These are phyloP conservation scores for Protomyces inouyei DNA, from an alignment of 1,139 yeast species.

Conservation along the genomic window DNA sequence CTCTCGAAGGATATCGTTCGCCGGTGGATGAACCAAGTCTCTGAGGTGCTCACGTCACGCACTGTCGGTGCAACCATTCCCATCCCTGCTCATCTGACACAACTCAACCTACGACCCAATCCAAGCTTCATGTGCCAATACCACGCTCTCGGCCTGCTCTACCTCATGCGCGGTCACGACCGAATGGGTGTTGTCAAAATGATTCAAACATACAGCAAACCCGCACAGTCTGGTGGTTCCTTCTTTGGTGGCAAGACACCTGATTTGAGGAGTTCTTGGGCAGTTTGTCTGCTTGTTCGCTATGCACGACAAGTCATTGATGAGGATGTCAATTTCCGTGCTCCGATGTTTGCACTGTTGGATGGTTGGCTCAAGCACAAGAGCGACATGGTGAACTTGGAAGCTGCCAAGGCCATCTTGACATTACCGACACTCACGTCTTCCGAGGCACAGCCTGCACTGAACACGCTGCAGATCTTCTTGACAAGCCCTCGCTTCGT, in stretches of 20 bases:
- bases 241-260: conserved; percentile 34
- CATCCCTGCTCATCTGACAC: conserved; percentile 19
- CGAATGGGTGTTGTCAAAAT: conserved; percentile 90
- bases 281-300: conserved; percentile 80
- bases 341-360: conserved; percentile 58
- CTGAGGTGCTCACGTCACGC: conserved; percentile 71
- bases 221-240: conserved; percentile 12
- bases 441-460: conserved; percentile 58
- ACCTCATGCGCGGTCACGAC: conserved; percentile 83
- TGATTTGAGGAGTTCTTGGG: conserved; percentile 46
- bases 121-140: conserved; percentile 78
- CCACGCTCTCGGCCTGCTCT: conserved; percentile 88
- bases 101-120: conserved; percentile 29
- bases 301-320: conserved; percentile 71
- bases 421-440: conserved; percentile 56
- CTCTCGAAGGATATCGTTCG: conserved; percentile 87
- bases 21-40: conserved; percentile 89
- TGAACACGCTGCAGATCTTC: conserved; percentile 67
- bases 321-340: conserved; percentile 40
- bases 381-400: conserved; percentile 85
- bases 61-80: conserved; percentile 41
- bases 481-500: conserved; percentile 86
- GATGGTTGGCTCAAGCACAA: conserved; percentile 71
- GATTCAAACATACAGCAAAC: conserved; percentile 59
- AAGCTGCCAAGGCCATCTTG: conserved; percentile 82